These are phyloP conservation scores for Nothophytophthora sp. DNA, from an alignment of 352 stramenopile species.

Conservation along the genomic window DNA sequence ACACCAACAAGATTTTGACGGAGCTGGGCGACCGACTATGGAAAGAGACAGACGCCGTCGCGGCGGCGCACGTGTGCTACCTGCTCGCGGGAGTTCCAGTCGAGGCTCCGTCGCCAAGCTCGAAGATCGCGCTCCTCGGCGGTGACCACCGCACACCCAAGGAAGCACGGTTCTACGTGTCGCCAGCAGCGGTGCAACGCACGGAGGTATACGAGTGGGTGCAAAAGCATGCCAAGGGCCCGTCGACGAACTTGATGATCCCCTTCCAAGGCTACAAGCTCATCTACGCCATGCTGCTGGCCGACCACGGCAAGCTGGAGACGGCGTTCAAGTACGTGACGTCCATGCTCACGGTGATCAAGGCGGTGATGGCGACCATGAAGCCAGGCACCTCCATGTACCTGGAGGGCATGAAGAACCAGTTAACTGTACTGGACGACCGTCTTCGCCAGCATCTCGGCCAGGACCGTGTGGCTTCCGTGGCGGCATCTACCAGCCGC, in stretches of 20 bases:
- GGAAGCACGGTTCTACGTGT: constrained; percentile 86
- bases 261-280: constrained; percentile 91
- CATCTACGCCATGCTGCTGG: constrained; percentile 87
- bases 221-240: constrained; percentile 58
- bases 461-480: constrained; percentile 69
- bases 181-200: constrained; percentile 68
- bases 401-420: constrained; percentile 87
- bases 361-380: constrained; percentile 72
- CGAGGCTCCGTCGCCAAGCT: constrained; percentile 72
- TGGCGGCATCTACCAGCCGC: constrained; percentile 44
- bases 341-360: constrained; percentile 82
- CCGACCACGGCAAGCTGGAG: constrained; percentile 82
- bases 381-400: constrained; percentile 87
- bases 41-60: constrained; percentile 62
- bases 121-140: constrained; percentile 82
- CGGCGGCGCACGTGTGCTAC: constrained; percentile 83
- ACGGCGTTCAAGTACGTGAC: constrained; percentile 88
- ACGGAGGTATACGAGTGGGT: constrained; percentile 89
- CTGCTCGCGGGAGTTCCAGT: constrained; percentile 69
- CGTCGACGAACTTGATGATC: constrained; percentile 61
- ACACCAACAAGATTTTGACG: constrained; percentile 84
- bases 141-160: constrained; percentile 68
- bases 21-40: constrained; percentile 84
- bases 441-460: constrained; percentile 84
- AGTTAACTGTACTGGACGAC: constrained; percentile 85